Evolutionary conservation across 2,329 filamentous ascomycete species (phyloP).

Genomic region (Paecilomyces variotii): DNA sequence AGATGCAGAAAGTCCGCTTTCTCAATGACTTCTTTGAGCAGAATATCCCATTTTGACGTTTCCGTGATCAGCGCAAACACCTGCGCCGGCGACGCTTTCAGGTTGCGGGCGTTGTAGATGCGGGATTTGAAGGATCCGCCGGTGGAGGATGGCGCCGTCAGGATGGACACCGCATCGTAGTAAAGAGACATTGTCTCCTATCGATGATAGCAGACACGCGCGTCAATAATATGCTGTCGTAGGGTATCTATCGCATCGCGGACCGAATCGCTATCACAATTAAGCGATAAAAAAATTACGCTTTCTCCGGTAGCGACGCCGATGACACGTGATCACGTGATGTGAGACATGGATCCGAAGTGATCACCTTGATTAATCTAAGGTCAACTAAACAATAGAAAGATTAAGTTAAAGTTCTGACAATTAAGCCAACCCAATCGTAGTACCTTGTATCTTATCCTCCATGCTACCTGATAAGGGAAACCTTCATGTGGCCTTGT

Average conservation of each 20-base stretch:
- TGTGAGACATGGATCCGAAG: too few species aligned
- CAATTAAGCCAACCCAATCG: too few species aligned
- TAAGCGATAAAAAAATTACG: neutral
- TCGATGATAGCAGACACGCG: neutral
- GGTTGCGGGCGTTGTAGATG: slow-evolving; percentile 63
- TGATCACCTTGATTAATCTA: too few species aligned
- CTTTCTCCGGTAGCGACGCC: neutral
- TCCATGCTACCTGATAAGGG: too few species aligned
- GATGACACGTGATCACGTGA: too few species aligned
- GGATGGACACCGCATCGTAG: slow-evolving; percentile 73
- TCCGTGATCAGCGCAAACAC: slow-evolving; percentile 83
- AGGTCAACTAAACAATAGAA: too few species aligned
- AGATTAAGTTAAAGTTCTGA: too few species aligned
- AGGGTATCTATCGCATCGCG: neutral
- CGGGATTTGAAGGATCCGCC: slow-evolving; percentile 83
- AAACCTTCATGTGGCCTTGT: too few species aligned
- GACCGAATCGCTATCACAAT: neutral
- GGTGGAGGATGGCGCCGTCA: slow-evolving; percentile 54
- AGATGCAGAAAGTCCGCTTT: slow-evolving; percentile 64
- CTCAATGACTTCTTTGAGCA: slow-evolving; percentile 87
- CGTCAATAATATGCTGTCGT: neutral
- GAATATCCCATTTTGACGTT: slow-evolving; percentile 78
- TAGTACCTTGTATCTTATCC: too few species aligned
- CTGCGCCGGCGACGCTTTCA: slow-evolving; percentile 72
- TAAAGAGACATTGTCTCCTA: slow-evolving; percentile 75